Conservation (phyloP, 345 rosid genomes). For the Aquilaria sinensis region DNA sequence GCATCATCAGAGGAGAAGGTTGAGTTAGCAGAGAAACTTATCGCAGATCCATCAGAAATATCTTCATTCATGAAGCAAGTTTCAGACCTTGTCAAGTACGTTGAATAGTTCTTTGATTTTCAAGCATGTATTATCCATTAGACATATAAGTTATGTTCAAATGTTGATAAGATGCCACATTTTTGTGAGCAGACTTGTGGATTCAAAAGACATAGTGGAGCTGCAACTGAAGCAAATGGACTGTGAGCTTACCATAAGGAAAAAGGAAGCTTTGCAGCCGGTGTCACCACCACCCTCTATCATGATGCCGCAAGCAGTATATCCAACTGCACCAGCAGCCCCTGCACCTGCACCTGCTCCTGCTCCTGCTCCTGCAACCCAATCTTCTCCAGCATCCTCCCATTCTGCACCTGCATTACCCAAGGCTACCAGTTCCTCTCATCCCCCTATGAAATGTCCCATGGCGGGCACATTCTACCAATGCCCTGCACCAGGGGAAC, state of each 20-base stretch:
- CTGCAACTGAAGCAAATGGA: slow-evolving; percentile 79
- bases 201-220: slow-evolving; percentile 84
- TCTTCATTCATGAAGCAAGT: slow-evolving; percentile 82
- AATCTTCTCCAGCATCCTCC: slow-evolving; percentile 23
- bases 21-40: slow-evolving; percentile 22
- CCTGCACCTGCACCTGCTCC: slow-evolving; percentile 31
- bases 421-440: slow-evolving; percentile 38
- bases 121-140: background rate
- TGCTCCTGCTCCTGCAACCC: slow-evolving; percentile 32
- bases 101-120: slow-evolving; percentile 5
- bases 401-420: slow-evolving; percentile 39
- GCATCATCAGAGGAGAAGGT: slow-evolving; percentile 32
- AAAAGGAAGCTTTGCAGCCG: slow-evolving; percentile 81
- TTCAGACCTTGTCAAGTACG: slow-evolving; percentile 85
- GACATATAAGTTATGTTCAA: background rate
- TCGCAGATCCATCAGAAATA: slow-evolving; percentile 47
- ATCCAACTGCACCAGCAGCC: slow-evolving; percentile 30
- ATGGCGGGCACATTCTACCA: slow-evolving; percentile 98
- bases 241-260: slow-evolving; percentile 75
- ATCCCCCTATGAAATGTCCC: slow-evolving; percentile 71
- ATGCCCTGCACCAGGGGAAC: slow-evolving; percentile 84
- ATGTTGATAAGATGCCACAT: background rate
- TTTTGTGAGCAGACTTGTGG: slow-evolving; percentile 66
- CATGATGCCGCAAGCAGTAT: slow-evolving; percentile 32
- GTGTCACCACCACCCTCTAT: slow-evolving; percentile 29